phyloP scores from a whole-genome alignment of 345 rosid species.

The Eutrema japonicum region DNA sequence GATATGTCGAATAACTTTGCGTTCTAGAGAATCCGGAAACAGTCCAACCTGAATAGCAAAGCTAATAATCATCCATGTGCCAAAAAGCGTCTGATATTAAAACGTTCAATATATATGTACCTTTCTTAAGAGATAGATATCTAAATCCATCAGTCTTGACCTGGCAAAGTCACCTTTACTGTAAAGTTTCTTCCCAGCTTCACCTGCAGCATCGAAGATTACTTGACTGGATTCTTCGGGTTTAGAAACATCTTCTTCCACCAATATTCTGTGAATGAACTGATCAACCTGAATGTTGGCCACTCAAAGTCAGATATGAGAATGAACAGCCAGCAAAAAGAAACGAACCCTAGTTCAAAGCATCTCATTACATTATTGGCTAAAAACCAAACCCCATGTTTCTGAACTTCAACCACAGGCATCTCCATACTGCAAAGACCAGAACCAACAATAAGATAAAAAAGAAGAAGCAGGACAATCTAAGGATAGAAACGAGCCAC shows the following conservation, averaged over 20 bases:
- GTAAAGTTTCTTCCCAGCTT: constrained; percentile 65
- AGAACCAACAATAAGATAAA: constrained; percentile 23
- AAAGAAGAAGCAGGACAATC: constrained; percentile 3
- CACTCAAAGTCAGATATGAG: constrained; percentile 14
- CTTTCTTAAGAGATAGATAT: constrained; percentile 67
- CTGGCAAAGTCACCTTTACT: constrained; percentile 66
- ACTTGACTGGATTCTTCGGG: constrained; percentile 44
- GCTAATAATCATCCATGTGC: constrained; percentile 27
- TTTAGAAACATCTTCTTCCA: constrained; percentile 71
- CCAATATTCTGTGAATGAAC: constrained; percentile 72
- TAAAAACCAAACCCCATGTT: constrained; percentile 81
- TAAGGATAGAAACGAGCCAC: constrained; percentile 12
- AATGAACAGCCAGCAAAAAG: constrained; percentile 10
- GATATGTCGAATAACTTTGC: constrained; percentile 71
- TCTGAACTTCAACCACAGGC: constrained; percentile 82
- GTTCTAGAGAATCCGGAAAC: constrained; percentile 84
- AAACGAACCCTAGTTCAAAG: neutral
- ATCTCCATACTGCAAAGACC: constrained; percentile 70
- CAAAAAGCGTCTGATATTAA: constrained; percentile 5
- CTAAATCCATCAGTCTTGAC: constrained; percentile 57
- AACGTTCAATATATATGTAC: constrained; percentile 45
- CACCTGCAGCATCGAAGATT: constrained; percentile 60
- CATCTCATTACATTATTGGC: constrained; percentile 69
- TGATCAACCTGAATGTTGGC: constrained; percentile 69
- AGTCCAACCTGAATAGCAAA: constrained; percentile 66